Evolutionary conservation across 1,284 basidiomycete genomes (phyloP), one percentile per base, ranked within the genome.

Genomic region (Exobasidium cylindrosporum): DNA sequence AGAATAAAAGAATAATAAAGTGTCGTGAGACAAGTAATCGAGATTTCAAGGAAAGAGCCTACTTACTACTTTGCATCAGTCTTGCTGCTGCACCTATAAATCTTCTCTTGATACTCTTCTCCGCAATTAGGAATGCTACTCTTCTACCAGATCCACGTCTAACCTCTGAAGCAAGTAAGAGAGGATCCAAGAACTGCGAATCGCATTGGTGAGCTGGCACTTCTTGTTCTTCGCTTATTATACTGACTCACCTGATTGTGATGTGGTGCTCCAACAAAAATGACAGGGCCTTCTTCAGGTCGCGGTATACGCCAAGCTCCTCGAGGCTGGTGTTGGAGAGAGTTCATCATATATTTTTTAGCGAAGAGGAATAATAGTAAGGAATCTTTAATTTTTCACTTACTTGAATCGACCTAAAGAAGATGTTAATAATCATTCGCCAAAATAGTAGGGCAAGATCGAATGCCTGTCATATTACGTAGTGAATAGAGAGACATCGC

Each of bases 201-300:
- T n/a, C n/a, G n/a, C n/a, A n/a, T n/a, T n/a, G n/a, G 31, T 23
- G 35, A 10, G 17, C 11, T 1, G 23, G 17, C 52, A 21, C 5
- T 28, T n/a, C 4, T 54, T 24, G 24, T 11, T 21, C 32, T 28
- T 54, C 28, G 52, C 52, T 28, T 35, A 5, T 2, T n/a, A n/a
- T n/a, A n/a, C n/a, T n/a, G n/a, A 80, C 83, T 61, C 75, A 88
- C 91, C 83, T 95, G 92, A 81, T 98, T 99, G 78, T 91, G 89
- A 82, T 99, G 96, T 21, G 96, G 96, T 13, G 92, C 96, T 54
- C 86, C 92, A 57, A 96, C 95, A 82, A 99, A 97, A 76, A 99
- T 93, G 69, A 97, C 87, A 5, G 96, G 91, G 0, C 93, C 96
- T 67, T 91, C 86, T 54, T 64, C 56, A 4, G 50, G 50, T 23